These are phyloP conservation scores for Sphagnurus paluster DNA, from an alignment of 1,284 basidiomycete species.

Conservation along the genomic window DNA sequence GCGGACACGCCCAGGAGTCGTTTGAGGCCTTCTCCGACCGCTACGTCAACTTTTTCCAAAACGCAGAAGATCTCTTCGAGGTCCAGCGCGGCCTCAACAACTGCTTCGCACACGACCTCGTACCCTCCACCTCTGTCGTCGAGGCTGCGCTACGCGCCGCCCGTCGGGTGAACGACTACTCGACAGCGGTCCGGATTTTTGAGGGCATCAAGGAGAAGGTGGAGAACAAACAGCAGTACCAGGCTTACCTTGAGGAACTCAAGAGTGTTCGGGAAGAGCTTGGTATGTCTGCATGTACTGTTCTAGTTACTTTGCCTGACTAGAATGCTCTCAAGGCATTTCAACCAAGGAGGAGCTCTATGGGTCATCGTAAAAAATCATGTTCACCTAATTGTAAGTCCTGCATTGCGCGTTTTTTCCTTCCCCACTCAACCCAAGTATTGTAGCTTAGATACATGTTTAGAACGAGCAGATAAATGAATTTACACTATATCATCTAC, in stretches of 20 bases:
- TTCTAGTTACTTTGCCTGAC: conserved; percentile 4
- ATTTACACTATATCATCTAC: conserved; percentile 6
- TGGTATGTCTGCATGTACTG: conserved; percentile 58
- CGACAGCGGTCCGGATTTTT: conserved; percentile 94
- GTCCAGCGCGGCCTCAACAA: conserved; percentile 98
- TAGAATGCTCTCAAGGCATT: conserved; percentile 32
- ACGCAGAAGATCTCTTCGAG: conserved; percentile 95
- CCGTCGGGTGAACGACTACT: conserved; percentile 94
- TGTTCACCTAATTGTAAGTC: conserved; percentile 8
- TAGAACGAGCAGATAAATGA: conserved; percentile 13
- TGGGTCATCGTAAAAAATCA: conserved; percentile 28
- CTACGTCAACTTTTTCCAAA: conserved; percentile 92
- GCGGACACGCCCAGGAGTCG: conserved; percentile 80
- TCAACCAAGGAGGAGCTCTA: conserved; percentile 47
- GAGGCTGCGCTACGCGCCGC: conserved; percentile 90
- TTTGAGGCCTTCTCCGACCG: conserved; percentile 94
- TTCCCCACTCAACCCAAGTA: neutral
- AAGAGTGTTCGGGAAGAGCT: conserved; percentile 86
- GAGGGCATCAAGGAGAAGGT: conserved; percentile 94
- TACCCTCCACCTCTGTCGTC: conserved; percentile 87
- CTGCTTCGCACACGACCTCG: conserved; percentile 98
- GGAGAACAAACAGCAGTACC: conserved; percentile 92
- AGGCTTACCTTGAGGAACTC: conserved; percentile 87
- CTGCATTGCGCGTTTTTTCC: too few species aligned
- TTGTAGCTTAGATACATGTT: conserved; percentile 14